These are phyloP conservation scores for Aspergillus sp. DNA, from an alignment of 2,329 filamentous ascomycete species.

Conservation along the genomic window DNA sequence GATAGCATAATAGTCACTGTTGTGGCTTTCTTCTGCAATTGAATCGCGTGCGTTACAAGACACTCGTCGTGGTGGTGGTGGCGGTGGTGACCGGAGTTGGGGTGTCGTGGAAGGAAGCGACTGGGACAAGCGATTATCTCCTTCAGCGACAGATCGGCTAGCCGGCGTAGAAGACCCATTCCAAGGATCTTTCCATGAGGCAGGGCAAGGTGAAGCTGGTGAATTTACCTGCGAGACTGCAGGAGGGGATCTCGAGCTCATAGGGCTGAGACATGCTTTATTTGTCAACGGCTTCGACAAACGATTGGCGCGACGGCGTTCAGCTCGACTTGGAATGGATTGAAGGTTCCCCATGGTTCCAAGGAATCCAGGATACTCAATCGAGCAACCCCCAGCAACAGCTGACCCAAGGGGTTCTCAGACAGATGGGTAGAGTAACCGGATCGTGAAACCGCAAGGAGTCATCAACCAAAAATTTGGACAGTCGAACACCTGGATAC, in stretches of 20 bases:
- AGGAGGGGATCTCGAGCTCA: conserved; percentile 9
- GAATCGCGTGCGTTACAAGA: not conserved
- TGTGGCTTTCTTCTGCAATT: conserved; percentile 5
- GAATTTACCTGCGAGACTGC: conserved; percentile 4
- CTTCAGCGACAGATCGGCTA: conserved; percentile 5
- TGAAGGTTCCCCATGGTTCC: conserved; percentile 31
- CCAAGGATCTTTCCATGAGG: conserved; percentile 30
- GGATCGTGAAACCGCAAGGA: not conserved
- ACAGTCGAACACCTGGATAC: too few species aligned
- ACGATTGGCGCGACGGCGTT: conserved; percentile 27
- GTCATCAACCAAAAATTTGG: too few species aligned
- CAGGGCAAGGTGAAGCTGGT: conserved; percentile 8
- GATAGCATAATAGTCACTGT: not conserved
- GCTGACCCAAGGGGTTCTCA: not conserved
- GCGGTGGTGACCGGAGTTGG: conserved; percentile 1
- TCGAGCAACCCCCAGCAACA: not conserved
- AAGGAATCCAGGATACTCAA: conserved; percentile 1
- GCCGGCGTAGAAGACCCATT: conserved; percentile 19
- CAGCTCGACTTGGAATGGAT: conserved; percentile 25
- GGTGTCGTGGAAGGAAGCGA: conserved; percentile 13
- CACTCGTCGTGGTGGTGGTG: conserved; percentile 7
- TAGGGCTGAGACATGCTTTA: conserved; percentile 9
- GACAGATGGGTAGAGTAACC: not conserved
- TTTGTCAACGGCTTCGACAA: conserved; percentile 31
- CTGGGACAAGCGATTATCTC: conserved; percentile 10